These are phyloP conservation scores for Wickerhamiella alocasiicola DNA, from an alignment of 805 yeast species.

Conservation along the genomic window DNA sequence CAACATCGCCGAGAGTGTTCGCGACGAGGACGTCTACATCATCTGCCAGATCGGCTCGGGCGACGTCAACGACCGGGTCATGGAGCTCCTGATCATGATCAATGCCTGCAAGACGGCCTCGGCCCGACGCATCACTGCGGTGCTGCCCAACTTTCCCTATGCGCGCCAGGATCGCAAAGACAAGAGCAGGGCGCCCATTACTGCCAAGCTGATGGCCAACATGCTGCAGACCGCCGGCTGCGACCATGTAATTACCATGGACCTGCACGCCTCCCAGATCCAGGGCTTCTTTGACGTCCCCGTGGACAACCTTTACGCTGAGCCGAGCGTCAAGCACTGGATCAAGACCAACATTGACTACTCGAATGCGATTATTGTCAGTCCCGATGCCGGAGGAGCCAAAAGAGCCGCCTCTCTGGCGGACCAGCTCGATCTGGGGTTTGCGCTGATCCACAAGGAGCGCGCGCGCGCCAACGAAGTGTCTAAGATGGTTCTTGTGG, in stretches of 20 bases:
- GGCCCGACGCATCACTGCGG: conserved; percentile 87
- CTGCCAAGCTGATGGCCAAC: conserved; percentile 89
- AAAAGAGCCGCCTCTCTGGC: conserved; percentile 92
- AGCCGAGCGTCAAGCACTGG: conserved; percentile 76
- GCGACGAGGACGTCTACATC: conserved; percentile 83
- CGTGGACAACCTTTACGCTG: conserved; percentile 91
- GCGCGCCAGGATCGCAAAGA: conserved; percentile 97
- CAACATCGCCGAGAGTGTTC: conserved; percentile 71
- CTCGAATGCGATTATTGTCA: conserved; percentile 61
- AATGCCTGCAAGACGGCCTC: conserved; percentile 95
- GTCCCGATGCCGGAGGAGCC: conserved; percentile 99
- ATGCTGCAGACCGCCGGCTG: conserved; percentile 89
- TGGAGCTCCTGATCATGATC: conserved; percentile 81
- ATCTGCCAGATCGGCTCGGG: conserved; percentile 73
- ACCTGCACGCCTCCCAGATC: conserved; percentile 92
- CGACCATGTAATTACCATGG: conserved; percentile 92
- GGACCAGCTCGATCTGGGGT: conserved; percentile 78
- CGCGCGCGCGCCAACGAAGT: conserved; percentile 92
- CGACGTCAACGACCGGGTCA: conserved; percentile 67
- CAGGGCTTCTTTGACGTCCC: conserved; percentile 95
- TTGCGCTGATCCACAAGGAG: conserved; percentile 94
- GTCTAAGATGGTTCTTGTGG: conserved; percentile 87
- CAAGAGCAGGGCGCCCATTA: conserved; percentile 89
- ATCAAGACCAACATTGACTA: conserved; percentile 52
- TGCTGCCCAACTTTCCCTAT: conserved; percentile 89